Evolutionary conservation across 345 rosid species (phyloP).

Genomic region (Pistacia integerrima): DNA sequence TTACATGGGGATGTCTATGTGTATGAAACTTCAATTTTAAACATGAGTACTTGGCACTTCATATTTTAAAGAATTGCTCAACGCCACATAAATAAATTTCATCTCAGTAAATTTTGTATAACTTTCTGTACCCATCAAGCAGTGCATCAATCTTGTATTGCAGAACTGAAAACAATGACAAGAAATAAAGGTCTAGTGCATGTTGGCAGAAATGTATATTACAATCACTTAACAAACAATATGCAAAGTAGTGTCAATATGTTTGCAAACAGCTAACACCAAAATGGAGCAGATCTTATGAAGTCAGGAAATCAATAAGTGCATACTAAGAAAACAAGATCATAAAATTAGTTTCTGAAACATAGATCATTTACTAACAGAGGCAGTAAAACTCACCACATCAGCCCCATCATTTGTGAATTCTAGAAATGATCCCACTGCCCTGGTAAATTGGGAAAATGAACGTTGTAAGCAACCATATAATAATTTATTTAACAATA

Average conservation of each 20-base stretch:
- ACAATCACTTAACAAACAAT: not conserved
- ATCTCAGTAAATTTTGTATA: not conserved
- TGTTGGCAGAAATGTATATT: not conserved
- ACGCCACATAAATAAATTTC: not conserved
- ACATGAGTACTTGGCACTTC: not conserved
- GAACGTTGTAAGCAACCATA: slow-evolving; percentile 20
- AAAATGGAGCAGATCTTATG: not conserved
- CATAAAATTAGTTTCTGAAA: not conserved
- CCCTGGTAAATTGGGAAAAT: slow-evolving; percentile 52
- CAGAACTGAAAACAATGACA: not conserved
- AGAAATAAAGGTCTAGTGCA: not conserved
- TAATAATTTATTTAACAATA: slow-evolving; percentile 4
- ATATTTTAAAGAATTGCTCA: not conserved
- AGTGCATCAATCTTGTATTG: not conserved
- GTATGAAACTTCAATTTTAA: not conserved
- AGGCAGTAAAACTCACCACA: slow-evolving; percentile 61
- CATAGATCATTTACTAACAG: not conserved
- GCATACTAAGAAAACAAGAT: slow-evolving; percentile 2
- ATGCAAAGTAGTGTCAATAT: not conserved
- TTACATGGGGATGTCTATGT: too few species aligned
- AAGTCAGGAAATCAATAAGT: not conserved
- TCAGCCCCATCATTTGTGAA: slow-evolving; percentile 80
- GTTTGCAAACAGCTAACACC: not conserved
- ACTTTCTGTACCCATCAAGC: not conserved
- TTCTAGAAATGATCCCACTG: slow-evolving; percentile 95